Evolutionary conservation across 2,329 filamentous ascomycete species (phyloP).

Genomic region (Aspergillus uvarum): DNA sequence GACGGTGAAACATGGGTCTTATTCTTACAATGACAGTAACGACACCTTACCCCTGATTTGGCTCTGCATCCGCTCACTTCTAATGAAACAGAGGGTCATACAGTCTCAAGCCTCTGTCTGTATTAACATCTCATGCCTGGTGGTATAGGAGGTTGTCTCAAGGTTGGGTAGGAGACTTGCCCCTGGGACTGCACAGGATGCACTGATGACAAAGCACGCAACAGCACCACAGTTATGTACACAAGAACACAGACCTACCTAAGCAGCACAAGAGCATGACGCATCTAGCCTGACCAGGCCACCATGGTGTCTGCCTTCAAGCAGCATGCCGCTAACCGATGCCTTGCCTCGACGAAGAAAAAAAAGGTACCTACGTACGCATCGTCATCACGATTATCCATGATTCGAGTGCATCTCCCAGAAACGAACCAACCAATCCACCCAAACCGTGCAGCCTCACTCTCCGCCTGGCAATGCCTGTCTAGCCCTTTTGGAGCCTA

Average conservation of each 20-base stretch:
- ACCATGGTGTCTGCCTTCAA: not conserved
- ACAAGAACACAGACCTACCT: too few relatives aligned
- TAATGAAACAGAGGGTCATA: not conserved
- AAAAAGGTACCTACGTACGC: not conserved
- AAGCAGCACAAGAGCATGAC: not conserved
- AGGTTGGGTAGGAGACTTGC: not conserved
- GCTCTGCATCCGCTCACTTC: too few relatives aligned
- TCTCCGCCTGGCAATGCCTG: not conserved
- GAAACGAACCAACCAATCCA: not conserved
- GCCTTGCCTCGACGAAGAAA: not conserved
- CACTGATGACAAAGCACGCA: not conserved
- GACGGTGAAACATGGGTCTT: too few relatives aligned
- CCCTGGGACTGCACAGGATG: not conserved
- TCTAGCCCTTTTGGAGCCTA: not conserved
- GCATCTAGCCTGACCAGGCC: not conserved
- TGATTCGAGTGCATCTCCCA: not conserved
- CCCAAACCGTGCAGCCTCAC: not conserved
- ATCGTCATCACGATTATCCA: not conserved
- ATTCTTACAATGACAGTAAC: too few relatives aligned
- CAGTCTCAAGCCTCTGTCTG: not conserved
- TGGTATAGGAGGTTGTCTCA: not conserved
- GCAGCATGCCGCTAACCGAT: not conserved
- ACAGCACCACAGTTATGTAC: too few relatives aligned
- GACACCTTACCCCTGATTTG: too few relatives aligned
- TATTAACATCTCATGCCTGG: not conserved